Evolutionary conservation across 1,139 yeast genomes (phyloP), one percentile per base, ranked within the genome.

Genomic region (Candida freyschussii): DNA sequence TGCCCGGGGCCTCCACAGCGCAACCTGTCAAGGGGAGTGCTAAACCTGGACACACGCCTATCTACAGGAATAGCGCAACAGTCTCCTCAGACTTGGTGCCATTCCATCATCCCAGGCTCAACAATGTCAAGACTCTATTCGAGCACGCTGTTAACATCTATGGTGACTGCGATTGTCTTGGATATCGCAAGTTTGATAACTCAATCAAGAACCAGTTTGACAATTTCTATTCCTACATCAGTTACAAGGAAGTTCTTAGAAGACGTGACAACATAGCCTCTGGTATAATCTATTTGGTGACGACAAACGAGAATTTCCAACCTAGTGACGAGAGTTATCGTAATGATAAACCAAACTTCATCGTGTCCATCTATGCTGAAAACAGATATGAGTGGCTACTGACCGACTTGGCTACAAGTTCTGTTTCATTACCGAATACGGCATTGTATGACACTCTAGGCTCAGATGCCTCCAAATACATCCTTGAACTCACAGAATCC

Each of bases 361-460:
- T 72, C 20, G 75, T 76, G 13, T 63, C 77, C 2, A 48, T 78
- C 17, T 69, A 69, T 50, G 67, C 80, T 14, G 67, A 69, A 29
- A 78, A 78, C 53, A 56, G 74, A 30, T 55, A 62, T 14, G 79
- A 77, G 47, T 78, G 85, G 85, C 57, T 65, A 12, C 50, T 76
- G 17, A 54, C 79, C 11, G 85, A 78, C 52, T 52, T 76, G 43
- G 81, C 82, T 1, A 72, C 78, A 41, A 62, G 67, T 19, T 57
- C 68, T 11, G 72, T 69, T 47, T 62, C 72, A 7, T 50, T 78
- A 26, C 60, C 76, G 21, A 65, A 66, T 41, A 77, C 80, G 10
- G 72, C 82, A 3, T 57, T 78, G 30, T 78, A 78, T 53, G 79
- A 77, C 40, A 75, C 83, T 5, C 59, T 78, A 48, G 85, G 84